Conservation (phyloP, 495 filamentous ascomycete species). For the Pyrenula aspistea region DNA sequence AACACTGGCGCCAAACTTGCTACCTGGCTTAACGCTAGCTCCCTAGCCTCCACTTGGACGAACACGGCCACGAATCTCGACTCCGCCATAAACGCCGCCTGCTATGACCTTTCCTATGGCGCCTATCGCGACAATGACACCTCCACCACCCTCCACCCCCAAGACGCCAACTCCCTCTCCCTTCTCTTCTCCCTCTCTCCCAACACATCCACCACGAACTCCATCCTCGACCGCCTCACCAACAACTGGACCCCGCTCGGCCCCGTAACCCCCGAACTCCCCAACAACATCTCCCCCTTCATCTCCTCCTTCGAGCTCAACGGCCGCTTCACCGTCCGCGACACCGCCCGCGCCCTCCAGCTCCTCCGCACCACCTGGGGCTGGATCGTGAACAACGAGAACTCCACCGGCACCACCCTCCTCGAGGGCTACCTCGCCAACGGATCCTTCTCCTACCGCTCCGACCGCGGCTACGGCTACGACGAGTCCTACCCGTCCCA, state of each 20-base stretch:
- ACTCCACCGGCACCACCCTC: conserved; percentile 48
- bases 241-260: conserved; percentile 46
- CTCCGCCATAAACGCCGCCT: conserved; percentile 30
- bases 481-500: conserved; percentile 33
- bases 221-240: conserved; percentile 33
- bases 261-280: conserved; percentile 44
- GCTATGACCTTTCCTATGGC: conserved; percentile 36
- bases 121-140: conserved; percentile 47
- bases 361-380: conserved; percentile 48
- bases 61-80: conserved; percentile 23
- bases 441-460: conserved; percentile 44
- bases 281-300: conserved; percentile 48
- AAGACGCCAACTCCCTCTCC: conserved; percentile 41
- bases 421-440: conserved; percentile 46
- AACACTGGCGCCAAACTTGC: conserved; percentile 36
- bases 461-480: conserved; percentile 24
- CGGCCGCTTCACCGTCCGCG: conserved; percentile 37
- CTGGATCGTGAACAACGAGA: conserved; percentile 47
- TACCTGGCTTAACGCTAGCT: conserved; percentile 32
- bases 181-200: conserved; percentile 22
- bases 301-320: conserved; percentile 49
- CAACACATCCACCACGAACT: conserved; percentile 17
- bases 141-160: conserved; percentile 30
- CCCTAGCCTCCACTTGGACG: conserved; percentile 30
- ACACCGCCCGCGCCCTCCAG: conserved; percentile 36